These are phyloP conservation scores for Acrocalymma vagum DNA, from an alignment of 2,329 filamentous ascomycete species.

Conservation along the genomic window DNA sequence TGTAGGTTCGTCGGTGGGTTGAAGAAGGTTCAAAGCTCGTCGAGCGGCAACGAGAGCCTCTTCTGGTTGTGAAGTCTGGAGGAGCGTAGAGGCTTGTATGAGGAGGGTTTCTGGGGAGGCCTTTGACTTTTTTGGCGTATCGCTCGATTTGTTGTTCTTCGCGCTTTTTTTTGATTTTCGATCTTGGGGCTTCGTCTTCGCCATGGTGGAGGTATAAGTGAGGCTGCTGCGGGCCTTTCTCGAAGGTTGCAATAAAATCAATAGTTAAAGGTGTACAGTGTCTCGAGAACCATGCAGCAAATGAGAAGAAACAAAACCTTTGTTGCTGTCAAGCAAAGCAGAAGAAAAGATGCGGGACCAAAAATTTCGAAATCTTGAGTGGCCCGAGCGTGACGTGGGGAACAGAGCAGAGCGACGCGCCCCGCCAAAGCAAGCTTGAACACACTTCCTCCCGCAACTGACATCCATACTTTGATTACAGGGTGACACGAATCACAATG, in stretches of 20 bases:
- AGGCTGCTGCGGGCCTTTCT: slow-evolving; percentile 1
- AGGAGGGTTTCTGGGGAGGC: slow-evolving; percentile 65
- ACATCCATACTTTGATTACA: slow-evolving; percentile 7
- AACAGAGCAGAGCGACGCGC: slow-evolving; percentile 20
- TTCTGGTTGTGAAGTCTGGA: slow-evolving; percentile 67
- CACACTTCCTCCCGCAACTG: slow-evolving; percentile 19
- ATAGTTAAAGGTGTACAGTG: no score
- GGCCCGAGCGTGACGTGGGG: slow-evolving; percentile 35
- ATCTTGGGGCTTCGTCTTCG: slow-evolving; percentile 61
- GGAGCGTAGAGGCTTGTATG: slow-evolving; percentile 62
- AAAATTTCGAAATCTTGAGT: slow-evolving; percentile 31
- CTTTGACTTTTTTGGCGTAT: slow-evolving; percentile 55
- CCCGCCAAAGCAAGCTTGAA: slow-evolving; percentile 27
- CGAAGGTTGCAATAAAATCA: no score
- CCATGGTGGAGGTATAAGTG: slow-evolving; percentile 51
- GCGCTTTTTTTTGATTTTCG: slow-evolving; percentile 43
- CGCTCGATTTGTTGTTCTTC: slow-evolving; percentile 48
- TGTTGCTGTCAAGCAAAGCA: neutral
- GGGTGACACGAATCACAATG: slow-evolving; percentile 51
- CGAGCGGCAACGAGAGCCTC: slow-evolving; percentile 64
- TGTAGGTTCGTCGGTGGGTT: slow-evolving; percentile 47
- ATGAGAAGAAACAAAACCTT: neutral
- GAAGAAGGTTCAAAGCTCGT: slow-evolving; percentile 60
- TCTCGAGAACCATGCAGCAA: no score
- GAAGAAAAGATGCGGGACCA: slow-evolving; percentile 12